Conservation (phyloP, 176 grass and related monocot genomes). For the Musa beccarii region DNA sequence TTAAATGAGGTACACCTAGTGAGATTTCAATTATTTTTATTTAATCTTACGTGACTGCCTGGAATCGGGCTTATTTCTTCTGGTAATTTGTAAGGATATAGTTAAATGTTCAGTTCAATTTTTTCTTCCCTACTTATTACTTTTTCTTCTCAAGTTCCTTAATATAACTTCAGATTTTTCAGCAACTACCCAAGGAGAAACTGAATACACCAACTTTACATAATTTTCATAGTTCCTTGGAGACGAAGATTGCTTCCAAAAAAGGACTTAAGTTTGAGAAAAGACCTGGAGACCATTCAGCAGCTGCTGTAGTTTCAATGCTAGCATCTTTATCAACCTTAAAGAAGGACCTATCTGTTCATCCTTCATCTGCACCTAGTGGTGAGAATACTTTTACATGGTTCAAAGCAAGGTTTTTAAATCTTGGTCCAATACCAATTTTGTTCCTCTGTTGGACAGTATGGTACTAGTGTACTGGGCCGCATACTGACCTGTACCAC, state of each 20-base stretch:
- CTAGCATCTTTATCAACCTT: slow-evolving; percentile 34
- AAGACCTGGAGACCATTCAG: slow-evolving; percentile 33
- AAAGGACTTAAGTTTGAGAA: slow-evolving; percentile 25
- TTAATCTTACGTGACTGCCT: not conserved
- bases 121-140: not conserved
- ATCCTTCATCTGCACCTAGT: slow-evolving; percentile 52
- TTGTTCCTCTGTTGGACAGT: no score
- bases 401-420: not conserved
- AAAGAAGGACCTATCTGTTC: slow-evolving; percentile 40
- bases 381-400: slow-evolving; percentile 36
- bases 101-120: not conserved
- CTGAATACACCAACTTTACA: slow-evolving; percentile 34
- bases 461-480: no score
- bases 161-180: slow-evolving; percentile 69
- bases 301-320: slow-evolving; percentile 42
- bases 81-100: not conserved
- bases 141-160: slow-evolving; percentile 31
- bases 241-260: slow-evolving; percentile 4
- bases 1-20: not conserved
- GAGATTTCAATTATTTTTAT: not conserved
- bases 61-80: not conserved
- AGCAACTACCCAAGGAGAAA: slow-evolving; percentile 73
- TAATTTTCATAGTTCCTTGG: slow-evolving; percentile 18
- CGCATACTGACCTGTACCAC: no score
- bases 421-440: no score